A percentile compares a stretch with the other conserved stretches of the same genome.
Evolutionary conservation across 176 grass and related monocot genomes (phyloP).

Genomic region (Themeda triandra): DNA sequence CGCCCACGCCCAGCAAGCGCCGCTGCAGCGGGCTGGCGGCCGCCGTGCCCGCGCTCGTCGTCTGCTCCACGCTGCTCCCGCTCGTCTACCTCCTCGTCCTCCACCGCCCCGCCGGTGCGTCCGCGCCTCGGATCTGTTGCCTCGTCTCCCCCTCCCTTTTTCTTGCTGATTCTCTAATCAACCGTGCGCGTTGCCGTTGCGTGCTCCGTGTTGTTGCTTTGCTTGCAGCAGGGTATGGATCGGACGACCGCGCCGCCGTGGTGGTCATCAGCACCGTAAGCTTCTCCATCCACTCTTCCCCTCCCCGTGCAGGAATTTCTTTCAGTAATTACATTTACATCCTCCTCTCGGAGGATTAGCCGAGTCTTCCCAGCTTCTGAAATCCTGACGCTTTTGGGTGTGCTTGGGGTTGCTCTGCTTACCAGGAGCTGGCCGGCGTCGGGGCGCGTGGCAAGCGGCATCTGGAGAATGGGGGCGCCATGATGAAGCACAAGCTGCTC

Average conservation of each 20-base stretch:
- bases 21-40: slow-evolving; percentile 49
- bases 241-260: slow-evolving; percentile 36
- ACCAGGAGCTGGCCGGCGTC: slow-evolving; percentile 20
- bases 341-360: not conserved
- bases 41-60: slow-evolving; percentile 60
- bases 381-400: not conserved
- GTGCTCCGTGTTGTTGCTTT: not conserved
- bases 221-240: slow-evolving; percentile 26
- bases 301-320: not conserved
- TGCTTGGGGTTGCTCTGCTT: not conserved
- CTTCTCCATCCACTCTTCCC: not conserved
- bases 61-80: slow-evolving; percentile 69
- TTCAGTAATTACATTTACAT: not conserved
- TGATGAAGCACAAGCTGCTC: slow-evolving; percentile 42
- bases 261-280: slow-evolving; percentile 44
- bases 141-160: too few relatives aligned
- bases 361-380: not conserved
- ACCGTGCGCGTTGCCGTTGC: too few relatives aligned
- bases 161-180: not conserved
- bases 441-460: slow-evolving; percentile 33
- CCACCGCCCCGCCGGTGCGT: slow-evolving; percentile 26
- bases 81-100: slow-evolving; percentile 73
- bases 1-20: slow-evolving; percentile 40
- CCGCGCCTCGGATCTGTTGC: slow-evolving; percentile 13
- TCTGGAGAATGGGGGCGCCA: slow-evolving; percentile 12